Percentiles rank a stretch among this genome's conserved stretches.
Conservation (phyloP, 768 basidiomycete species). For the Mycena maculata region DNA sequence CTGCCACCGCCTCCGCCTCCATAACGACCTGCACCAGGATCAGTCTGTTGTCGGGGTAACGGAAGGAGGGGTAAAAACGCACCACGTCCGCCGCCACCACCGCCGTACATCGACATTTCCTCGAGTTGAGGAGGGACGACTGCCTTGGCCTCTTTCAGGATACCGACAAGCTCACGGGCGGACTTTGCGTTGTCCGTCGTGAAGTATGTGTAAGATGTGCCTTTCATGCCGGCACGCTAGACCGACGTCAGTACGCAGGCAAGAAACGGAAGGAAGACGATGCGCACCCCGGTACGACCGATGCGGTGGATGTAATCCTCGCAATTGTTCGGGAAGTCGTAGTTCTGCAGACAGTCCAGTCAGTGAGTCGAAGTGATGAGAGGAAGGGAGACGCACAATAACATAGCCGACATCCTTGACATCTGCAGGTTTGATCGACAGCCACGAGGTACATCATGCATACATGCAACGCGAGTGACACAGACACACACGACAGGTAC, state of each 20-base stretch:
- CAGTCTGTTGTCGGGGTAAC: conserved; percentile 12
- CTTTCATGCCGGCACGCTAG: conserved; percentile 91
- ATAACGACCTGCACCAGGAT: conserved; percentile 66
- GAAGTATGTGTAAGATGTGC: conserved; percentile 95
- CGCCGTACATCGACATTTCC: conserved; percentile 91
- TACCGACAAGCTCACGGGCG: conserved; percentile 90
- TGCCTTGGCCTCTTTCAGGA: conserved; percentile 89
- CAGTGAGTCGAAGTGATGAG: conserved; percentile 4
- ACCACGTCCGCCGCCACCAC: conserved; percentile 84
- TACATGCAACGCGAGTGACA: conserved; percentile 44
- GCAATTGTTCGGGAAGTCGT: conserved; percentile 97
- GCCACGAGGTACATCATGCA: conserved; percentile 31
- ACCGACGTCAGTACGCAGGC: conserved; percentile 32
- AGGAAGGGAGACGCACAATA: conserved; percentile 69
- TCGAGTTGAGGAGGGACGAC: conserved; percentile 88
- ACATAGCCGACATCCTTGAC: conserved; percentile 99
- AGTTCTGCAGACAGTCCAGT: conserved; percentile 69
- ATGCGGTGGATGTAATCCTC: conserved; percentile 99
- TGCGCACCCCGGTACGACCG: conserved; percentile 90
- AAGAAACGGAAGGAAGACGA: neutral
- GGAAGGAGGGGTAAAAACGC: conserved; percentile 37
- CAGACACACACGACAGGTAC: conserved; percentile 47
- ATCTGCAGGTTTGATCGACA: conserved; percentile 62
- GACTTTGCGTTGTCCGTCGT: conserved; percentile 96
- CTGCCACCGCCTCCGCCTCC: conserved; percentile 63